Evolutionary conservation across 805 yeast genomes (phyloP).

Genomic region (Naumovozyma dairenensis): DNA sequence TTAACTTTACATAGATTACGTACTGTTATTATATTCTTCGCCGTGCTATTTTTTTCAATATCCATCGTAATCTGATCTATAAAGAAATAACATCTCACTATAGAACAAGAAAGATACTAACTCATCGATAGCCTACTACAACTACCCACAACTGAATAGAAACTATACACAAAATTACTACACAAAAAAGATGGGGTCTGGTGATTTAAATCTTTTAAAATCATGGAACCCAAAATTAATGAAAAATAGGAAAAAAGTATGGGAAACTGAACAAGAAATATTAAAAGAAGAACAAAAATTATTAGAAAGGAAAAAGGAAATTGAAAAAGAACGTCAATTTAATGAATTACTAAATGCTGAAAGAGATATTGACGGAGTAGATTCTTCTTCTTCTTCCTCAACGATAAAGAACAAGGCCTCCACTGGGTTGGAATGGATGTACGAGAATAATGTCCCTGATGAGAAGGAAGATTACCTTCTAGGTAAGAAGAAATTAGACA

Average conservation of each 20-base stretch:
- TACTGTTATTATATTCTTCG: too few relatives aligned
- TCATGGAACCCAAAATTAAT: conserved; percentile 93
- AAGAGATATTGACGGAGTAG: conserved; percentile 24
- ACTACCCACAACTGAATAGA: too few relatives aligned
- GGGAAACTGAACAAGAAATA: conserved; percentile 73
- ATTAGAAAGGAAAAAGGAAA: conserved; percentile 53
- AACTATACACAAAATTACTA: too few relatives aligned
- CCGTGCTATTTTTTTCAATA: too few relatives aligned
- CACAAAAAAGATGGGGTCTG: conserved; percentile 44
- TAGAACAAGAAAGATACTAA: too few relatives aligned
- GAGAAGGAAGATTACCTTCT: conserved; percentile 15
- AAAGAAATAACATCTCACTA: too few relatives aligned
- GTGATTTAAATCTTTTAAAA: conserved; percentile 80
- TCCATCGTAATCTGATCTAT: too few relatives aligned
- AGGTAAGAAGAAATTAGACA: conserved; percentile 16
- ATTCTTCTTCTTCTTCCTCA: too few relatives aligned
- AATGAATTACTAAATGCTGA: conserved; percentile 44
- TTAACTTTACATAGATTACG: too few relatives aligned
- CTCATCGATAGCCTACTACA: too few relatives aligned
- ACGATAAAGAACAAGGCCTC: conserved; percentile 23
- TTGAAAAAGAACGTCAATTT: conserved; percentile 50
- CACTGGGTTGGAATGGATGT: conserved; percentile 79
- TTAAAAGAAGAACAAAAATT: conserved; percentile 59
- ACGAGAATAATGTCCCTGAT: conserved; percentile 35
- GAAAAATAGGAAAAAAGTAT: conserved; percentile 76